Evolutionary conservation across 2,329 filamentous ascomycete species (phyloP).

Genomic region (Chaetomium sp.): DNA sequence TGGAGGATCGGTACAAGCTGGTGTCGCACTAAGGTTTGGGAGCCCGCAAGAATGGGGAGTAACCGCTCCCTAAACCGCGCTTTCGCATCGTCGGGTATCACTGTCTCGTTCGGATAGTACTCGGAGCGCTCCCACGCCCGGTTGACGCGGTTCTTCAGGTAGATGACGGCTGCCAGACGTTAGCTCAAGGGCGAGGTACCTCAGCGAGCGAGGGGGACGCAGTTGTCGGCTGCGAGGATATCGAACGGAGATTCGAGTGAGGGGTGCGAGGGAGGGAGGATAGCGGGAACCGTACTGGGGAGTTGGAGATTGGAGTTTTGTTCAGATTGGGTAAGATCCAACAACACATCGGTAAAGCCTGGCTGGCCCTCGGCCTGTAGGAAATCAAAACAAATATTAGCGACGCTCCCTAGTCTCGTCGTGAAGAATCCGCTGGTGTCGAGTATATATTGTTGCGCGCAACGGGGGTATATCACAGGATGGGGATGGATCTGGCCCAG

Average conservation of each 20-base stretch:
- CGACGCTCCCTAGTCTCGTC: slow-evolving; percentile 15
- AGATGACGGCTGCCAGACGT: slow-evolving; percentile 68
- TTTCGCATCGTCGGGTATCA: slow-evolving; percentile 87
- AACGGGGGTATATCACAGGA: too few species aligned
- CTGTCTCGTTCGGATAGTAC: slow-evolving; percentile 63
- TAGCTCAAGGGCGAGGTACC: too few species aligned
- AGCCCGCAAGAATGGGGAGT: slow-evolving; percentile 78
- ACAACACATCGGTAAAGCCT: slow-evolving; percentile 83
- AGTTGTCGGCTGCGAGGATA: slow-evolving; percentile 5
- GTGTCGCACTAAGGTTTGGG: slow-evolving; percentile 74
- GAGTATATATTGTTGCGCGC: background rate
- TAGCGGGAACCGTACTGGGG: slow-evolving; percentile 61
- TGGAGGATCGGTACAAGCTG: slow-evolving; percentile 92
- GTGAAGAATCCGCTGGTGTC: slow-evolving; percentile 3
- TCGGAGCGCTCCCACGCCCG: slow-evolving; percentile 81
- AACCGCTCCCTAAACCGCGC: slow-evolving; percentile 77
- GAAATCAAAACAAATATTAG: slow-evolving; percentile 13
- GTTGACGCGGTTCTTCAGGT: slow-evolving; percentile 95
- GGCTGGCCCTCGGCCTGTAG: slow-evolving; percentile 78
- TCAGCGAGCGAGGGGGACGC: slow-evolving; percentile 11
- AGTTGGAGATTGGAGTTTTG: slow-evolving; percentile 78
- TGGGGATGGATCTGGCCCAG: background rate
- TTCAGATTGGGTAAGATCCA: slow-evolving; percentile 86
- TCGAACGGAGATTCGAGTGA: background rate
- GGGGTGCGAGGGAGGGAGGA: slow-evolving; percentile 16